These are phyloP conservation scores for Zymoseptoria tritici DNA, from an alignment of 2,329 filamentous ascomycete genomes.

Conservation along the genomic window DNA sequence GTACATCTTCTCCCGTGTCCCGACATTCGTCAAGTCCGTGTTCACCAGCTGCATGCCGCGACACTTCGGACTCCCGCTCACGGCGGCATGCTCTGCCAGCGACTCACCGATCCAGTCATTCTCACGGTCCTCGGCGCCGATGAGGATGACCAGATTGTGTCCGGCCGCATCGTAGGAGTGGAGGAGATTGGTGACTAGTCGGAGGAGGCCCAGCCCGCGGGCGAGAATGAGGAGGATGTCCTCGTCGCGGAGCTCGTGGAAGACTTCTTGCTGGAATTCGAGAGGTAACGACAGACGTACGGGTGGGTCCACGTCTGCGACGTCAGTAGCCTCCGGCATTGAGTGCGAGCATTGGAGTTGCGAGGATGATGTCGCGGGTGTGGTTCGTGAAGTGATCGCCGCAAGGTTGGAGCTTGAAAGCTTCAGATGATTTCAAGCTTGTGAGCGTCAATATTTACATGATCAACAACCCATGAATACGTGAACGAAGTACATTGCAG, in stretches of 20 bases:
- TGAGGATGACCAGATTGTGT: conserved; percentile 81
- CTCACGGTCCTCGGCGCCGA: conserved; percentile 85
- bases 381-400: neutral
- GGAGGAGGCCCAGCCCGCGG: conserved; percentile 82
- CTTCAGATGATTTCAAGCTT: neutral
- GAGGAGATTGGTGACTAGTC: conserved; percentile 88
- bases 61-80: conserved; percentile 74
- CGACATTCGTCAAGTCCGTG: conserved; percentile 85
- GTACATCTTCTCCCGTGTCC: conserved; percentile 86
- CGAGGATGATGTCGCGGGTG: neutral
- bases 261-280: conserved; percentile 91
- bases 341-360: neutral
- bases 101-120: conserved; percentile 97
- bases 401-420: neutral
- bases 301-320: conserved; percentile 34
- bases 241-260: conserved; percentile 79
- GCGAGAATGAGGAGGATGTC: conserved; percentile 92
- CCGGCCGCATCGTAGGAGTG: conserved; percentile 95
- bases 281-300: conserved; percentile 77
- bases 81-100: conserved; percentile 86
- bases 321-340: neutral
- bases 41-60: conserved; percentile 87
- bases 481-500: too few relatives aligned
- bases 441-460: neutral
- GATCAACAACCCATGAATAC: too few relatives aligned